Evolutionary conservation across 139 green algal species (phyloP).

Genomic region (Chlorella sp.): DNA sequence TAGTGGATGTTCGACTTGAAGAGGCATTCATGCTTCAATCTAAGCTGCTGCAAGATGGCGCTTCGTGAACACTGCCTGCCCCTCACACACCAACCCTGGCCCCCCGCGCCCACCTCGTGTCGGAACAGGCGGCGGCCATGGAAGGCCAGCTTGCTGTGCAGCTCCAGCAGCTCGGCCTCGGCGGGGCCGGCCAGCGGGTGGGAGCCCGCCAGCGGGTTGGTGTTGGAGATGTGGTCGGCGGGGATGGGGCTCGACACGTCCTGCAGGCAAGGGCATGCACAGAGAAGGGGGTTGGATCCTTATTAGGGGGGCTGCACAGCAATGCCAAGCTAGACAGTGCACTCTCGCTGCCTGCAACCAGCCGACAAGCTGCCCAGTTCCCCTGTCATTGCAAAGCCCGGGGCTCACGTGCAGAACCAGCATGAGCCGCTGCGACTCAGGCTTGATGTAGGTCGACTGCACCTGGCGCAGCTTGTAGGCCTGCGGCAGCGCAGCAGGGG

Average conservation of each 20-base stretch:
- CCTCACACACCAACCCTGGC: too few species aligned
- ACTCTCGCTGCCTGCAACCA: too few species aligned
- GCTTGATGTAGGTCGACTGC: constrained; percentile 10
- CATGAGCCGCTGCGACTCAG: constrained; percentile 6
- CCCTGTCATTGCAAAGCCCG: too few species aligned
- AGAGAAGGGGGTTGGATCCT: too few species aligned
- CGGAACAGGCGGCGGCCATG: constrained; percentile 9
- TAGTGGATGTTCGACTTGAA: too few species aligned
- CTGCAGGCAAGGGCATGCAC: not conserved
- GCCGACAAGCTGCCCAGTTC: too few species aligned
- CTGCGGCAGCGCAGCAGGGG: not conserved
- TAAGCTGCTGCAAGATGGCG: too few species aligned
- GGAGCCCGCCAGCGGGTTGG: constrained; percentile 15
- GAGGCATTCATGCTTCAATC: too few species aligned
- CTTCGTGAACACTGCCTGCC: too few species aligned
- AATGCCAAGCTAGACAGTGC: too few species aligned
- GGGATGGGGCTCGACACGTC: constrained; percentile 22
- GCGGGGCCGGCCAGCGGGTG: not conserved
- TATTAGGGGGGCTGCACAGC: too few species aligned
- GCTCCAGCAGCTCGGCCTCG: constrained; percentile 32
- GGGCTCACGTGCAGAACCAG: constrained; percentile 34
- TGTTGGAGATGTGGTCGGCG: constrained; percentile 39
- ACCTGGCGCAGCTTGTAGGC: constrained; percentile 14
- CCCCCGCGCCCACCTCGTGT: constrained; percentile 3
- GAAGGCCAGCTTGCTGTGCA: constrained; percentile 38